Base-by-base conservation (phyloP, 108 stramenopile species). In the Conticribra weissflogii region DNA sequence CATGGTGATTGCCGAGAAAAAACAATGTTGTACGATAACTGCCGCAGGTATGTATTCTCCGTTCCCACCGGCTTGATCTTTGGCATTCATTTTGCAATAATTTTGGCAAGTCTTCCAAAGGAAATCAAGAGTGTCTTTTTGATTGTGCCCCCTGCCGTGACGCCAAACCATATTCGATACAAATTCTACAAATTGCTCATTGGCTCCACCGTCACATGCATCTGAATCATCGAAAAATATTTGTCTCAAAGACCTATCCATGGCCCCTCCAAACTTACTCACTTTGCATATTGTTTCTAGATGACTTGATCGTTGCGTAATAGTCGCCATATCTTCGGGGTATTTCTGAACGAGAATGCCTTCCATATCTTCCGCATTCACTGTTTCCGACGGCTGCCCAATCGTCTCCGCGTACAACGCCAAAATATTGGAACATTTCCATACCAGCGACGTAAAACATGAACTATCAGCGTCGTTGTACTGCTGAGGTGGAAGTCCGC, bases 11-110 rank as follows among this genome's bases (percentile, higher is more conserved):
- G 69, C 68, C 41, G 54, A 31, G 16, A 71, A 45, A 36, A 70
- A 54, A 32, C 64, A 71, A 21, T 71, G 34, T 51, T 65, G 36
- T 50, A 78, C 49, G 3, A 71, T 28, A 66, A 60, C 54, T 23
- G 53, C 28, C 3, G 73, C 64, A 3, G 21, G 27, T n/a, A 74
- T 21, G 22, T 16, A 21, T 49, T n/a, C 63, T 17, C 51, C 63
- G 1, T 2, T 48, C 49, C 48, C 33, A 34, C 1, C 2, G 51
- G 8, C 12, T 41, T 41, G 36, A 41, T 55, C 45, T 18, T 67
- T 56, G 15, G 24, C 5, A 27, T 1, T 1, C 17, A 14, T 55
- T 5, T 54, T 34, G 27, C 28, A 30, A 8, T 44, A 4, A 30
- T 16, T 23, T 12, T 18, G 19, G 29, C 68, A 69, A 31, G 34